Conservation (phyloP, 441 rosid genomes). For the Croton laevigatus region DNA sequence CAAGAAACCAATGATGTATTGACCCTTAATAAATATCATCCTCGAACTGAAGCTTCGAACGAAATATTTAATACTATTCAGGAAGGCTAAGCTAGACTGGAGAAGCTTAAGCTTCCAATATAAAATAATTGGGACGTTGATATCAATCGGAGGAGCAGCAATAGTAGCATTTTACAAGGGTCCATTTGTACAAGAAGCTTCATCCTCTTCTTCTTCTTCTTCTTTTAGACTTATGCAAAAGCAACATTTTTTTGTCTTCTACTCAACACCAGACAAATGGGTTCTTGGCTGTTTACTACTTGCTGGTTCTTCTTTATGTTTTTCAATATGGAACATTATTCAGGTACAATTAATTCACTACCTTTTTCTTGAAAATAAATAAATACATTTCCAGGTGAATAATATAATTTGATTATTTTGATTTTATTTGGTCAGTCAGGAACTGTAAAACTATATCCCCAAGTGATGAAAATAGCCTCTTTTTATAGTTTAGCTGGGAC, state of each 20-base stretch:
- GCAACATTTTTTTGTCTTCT: conserved; percentile 46
- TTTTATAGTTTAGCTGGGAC: conserved; percentile 70
- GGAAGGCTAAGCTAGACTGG: conserved; percentile 49
- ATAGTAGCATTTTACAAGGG: conserved; percentile 52
- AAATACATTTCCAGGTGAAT: too few relatives aligned
- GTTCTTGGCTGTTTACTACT: conserved; percentile 59
- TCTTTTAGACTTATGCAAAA: conserved; percentile 24
- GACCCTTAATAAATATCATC: too few relatives aligned
- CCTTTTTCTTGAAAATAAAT: background rate
- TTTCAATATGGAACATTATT: conserved; percentile 57
- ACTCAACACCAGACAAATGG: conserved; percentile 59
- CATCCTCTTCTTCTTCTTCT: conserved; percentile 23
- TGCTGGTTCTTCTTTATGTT: conserved; percentile 55
- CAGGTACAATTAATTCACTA: conserved; percentile 38
- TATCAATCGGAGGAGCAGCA: conserved; percentile 51
- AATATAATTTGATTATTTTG: too few relatives aligned
- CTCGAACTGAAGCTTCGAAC: background rate
- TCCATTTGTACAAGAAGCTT: conserved; percentile 46
- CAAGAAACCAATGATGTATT: too few relatives aligned
- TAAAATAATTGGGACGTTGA: conserved; percentile 48
- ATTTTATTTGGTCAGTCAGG: conserved; percentile 38
- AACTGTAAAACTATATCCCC: conserved; percentile 52
- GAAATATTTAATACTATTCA: conserved; percentile 13
- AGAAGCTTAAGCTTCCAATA: conserved; percentile 41
- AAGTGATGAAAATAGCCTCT: conserved; percentile 64